Percentiles rank a stretch among this genome's conserved stretches.
Conservation (phyloP, 352 stramenopile species). For the Pythium volutum region DNA sequence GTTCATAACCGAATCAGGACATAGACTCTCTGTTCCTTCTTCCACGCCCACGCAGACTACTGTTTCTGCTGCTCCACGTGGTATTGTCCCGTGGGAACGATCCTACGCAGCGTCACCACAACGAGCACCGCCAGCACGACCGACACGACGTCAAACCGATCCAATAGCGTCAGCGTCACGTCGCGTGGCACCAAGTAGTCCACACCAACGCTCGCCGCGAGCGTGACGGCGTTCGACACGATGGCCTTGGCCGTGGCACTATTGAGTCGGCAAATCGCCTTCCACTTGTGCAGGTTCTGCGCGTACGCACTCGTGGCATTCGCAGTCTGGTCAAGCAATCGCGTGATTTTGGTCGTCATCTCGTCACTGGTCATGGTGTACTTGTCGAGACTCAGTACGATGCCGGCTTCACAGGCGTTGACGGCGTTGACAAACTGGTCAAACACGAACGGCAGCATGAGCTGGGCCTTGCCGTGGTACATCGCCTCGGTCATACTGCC, state of each 20-base stretch:
- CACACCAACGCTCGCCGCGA: constrained; percentile 22
- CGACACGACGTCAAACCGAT: constrained; percentile 15
- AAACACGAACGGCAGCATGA: constrained; percentile 26
- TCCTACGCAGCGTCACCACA: constrained; percentile 7
- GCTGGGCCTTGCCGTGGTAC: constrained; percentile 24
- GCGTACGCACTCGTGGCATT: constrained; percentile 13
- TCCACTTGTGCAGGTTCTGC: constrained; percentile 23
- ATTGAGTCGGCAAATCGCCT: constrained; percentile 26
- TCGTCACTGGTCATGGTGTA: constrained; percentile 27
- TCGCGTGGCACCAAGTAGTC: constrained; percentile 24
- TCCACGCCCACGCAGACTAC: too few species aligned
- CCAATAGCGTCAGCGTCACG: constrained; percentile 21
- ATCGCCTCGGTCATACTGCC: constrained; percentile 24
- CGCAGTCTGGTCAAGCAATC: constrained; percentile 15
- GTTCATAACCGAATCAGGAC: too few species aligned
- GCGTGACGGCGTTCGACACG: constrained; percentile 22
- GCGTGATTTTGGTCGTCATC: constrained; percentile 20
- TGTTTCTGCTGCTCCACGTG: too few species aligned
- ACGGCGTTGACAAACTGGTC: constrained; percentile 27
- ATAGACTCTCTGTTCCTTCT: too few species aligned
- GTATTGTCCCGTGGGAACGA: too few species aligned
- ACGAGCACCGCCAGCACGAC: constrained; percentile 14
- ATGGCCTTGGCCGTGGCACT: constrained; percentile 20
- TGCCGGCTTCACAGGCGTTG: constrained; percentile 19
- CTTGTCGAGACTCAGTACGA: constrained; percentile 25